Percentiles rank a stretch among this genome's conserved stretches.
phyloP scores from a whole-genome alignment of 805 yeast genomes.

The Saccharomycopsis schoenii region DNA sequence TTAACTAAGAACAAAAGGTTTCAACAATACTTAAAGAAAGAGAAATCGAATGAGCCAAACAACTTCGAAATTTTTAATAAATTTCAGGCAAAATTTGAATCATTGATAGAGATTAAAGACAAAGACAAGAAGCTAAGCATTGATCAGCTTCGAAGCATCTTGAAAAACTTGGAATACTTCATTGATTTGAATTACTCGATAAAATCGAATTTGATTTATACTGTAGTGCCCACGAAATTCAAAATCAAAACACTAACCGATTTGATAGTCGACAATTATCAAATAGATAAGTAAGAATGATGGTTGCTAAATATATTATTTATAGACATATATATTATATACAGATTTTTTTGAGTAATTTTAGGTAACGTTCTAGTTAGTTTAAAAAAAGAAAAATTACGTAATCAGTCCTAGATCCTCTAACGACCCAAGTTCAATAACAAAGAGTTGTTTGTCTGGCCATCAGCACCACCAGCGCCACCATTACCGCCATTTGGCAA shows the following conservation, averaged over 20 bases:
- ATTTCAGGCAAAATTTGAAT: neutral
- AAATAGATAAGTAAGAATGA: neutral
- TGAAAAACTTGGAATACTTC: conserved; percentile 3
- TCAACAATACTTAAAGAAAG: neutral
- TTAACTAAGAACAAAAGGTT: conserved; percentile 6
- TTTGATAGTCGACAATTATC: neutral
- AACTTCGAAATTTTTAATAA: neutral
- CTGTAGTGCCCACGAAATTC: conserved; percentile 17
- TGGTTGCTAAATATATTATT: neutral
- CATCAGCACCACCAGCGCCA: conserved; percentile 3
- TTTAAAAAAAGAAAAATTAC: neutral
- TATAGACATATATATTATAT: neutral
- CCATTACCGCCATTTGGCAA: conserved; percentile 42
- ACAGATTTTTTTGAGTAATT: neutral
- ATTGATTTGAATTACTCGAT: conserved; percentile 13
- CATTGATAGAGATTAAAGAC: neutral
- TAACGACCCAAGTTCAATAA: conserved; percentile 17
- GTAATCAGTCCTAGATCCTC: neutral
- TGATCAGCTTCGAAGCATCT: neutral
- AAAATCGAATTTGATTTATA: conserved; percentile 4
- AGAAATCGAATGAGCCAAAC: neutral
- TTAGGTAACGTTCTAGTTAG: neutral
- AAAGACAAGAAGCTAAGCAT: neutral
- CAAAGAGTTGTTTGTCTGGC: conserved; percentile 10
- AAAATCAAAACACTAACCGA: conserved; percentile 7